Evolutionary conservation across 73 alveolate genomes (phyloP).

Genomic region (Blepharisma japonicum): DNA sequence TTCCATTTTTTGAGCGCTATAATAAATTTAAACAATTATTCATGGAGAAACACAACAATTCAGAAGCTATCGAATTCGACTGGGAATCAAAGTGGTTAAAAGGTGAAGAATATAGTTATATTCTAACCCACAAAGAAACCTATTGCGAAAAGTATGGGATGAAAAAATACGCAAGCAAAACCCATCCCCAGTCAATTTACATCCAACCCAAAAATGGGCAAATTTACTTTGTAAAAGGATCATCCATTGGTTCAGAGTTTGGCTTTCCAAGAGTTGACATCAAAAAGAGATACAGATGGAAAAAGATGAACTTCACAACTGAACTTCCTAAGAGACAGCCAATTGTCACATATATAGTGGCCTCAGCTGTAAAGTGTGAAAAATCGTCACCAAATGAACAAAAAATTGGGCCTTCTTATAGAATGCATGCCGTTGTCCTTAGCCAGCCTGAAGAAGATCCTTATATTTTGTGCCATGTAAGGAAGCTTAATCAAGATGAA

Average conservation of each 20-base stretch:
- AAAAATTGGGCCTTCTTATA: constrained; percentile 49
- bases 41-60: no score
- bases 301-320: constrained; percentile 73
- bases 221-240: constrained; percentile 61
- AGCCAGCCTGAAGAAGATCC: constrained; percentile 13
- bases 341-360: constrained; percentile 58
- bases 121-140: constrained; percentile 40
- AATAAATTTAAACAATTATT: no score
- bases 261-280: constrained; percentile 63
- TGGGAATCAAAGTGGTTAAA: constrained; percentile 65
- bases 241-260: constrained; percentile 59
- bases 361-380: constrained; percentile 65
- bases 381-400: constrained; percentile 55
- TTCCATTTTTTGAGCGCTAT: no score
- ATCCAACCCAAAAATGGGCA: constrained; percentile 56
- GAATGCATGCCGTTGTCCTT: constrained; percentile 70
- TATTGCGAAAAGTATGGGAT: constrained; percentile 41
- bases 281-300: constrained; percentile 62
- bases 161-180: constrained; percentile 37
- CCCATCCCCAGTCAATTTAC: constrained; percentile 60
- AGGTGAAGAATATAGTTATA: constrained; percentile 63
- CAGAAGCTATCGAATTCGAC: constrained; percentile 39
- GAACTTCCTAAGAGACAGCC: constrained; percentile 68
- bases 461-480: constrained; percentile 14
- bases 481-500: not conserved